Base-by-base conservation (phyloP, 345 rosid species). In the Microthlaspi erraticum region DNA sequence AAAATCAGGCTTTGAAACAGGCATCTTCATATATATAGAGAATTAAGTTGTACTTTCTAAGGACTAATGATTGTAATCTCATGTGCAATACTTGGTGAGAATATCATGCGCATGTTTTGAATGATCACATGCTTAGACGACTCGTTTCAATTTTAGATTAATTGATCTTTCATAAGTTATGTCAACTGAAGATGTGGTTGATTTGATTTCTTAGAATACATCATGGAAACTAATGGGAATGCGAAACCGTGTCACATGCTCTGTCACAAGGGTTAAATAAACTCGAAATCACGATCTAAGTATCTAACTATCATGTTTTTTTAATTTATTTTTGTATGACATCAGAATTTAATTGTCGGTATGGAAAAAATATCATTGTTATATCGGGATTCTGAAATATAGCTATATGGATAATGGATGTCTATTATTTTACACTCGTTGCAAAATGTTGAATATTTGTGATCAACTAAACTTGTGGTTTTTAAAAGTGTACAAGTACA, bases 1-100 rank as follows among this genome's bases (percentile, higher is more conserved):
- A 26, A 26, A 26, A 26, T 26, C 2, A 26, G 29, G 29, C 29
- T 26, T 26, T 26, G 2, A 26, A 26, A 26, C 29, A 26, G 3
- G 29, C 29, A 26, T 26, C 29, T 26, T 26, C 4, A 20, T 20
- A 20, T 20, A 20, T 20, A 26, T 2, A 26, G 3, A 53, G 32
- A 56, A 34, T 36, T n/a, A 55, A 64, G 33, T 36, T 64, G 44
- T 46, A 56, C 66, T 65, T 72, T 65, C 65, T 44, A 73, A 19
- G 66, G 33, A 32, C 60, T 49, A 57, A 49, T 73, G 60, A 57
- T 65, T 48, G 54, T 9, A 10, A 48, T 39, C 19, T 8, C 14
- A 38, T 17, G 64, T 18, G 38, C 52, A 16, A 37, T 38, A 38
- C 60, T 65, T 39, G 72, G 57, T 57, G 29, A 65, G 77, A 73